A percentile compares a stretch with the other conserved stretches of the same genome.
Conservation (phyloP, 768 basidiomycete species). For the Sarcodon aspratus region DNA sequence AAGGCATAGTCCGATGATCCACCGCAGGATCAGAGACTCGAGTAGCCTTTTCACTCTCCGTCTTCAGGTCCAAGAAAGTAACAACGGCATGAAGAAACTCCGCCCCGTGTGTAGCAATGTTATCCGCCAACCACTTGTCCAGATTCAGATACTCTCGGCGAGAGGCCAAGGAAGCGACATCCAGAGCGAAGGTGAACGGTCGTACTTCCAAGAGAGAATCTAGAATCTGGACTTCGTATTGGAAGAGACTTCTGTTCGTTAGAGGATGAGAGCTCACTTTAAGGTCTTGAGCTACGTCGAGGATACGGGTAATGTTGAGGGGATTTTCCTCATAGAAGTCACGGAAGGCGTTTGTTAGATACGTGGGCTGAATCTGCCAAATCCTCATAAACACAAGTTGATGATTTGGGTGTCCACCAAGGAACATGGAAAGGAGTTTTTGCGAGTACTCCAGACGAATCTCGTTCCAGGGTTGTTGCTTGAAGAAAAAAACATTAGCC, state of each 20-base stretch:
- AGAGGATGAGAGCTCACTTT: constrained; percentile 41
- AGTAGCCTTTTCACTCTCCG: constrained; percentile 75
- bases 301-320: constrained; percentile 85
- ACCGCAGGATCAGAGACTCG: constrained; percentile 67
- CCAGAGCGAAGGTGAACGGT: constrained; percentile 83
- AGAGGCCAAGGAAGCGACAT: constrained; percentile 89
- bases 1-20: constrained; percentile 73
- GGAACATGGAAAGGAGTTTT: constrained; percentile 79
- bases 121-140: constrained; percentile 93
- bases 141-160: constrained; percentile 90
- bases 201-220: constrained; percentile 86
- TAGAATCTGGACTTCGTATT: constrained; percentile 47
- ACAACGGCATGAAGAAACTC: constrained; percentile 85
- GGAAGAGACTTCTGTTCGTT: constrained; percentile 1
- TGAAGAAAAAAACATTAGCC: constrained; percentile 6
- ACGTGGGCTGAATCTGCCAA: constrained; percentile 82
- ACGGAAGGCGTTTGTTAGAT: constrained; percentile 79
- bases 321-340: constrained; percentile 90
- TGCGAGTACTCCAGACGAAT: constrained; percentile 81
- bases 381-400: constrained; percentile 96
- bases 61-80: constrained; percentile 85
- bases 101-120: constrained; percentile 68
- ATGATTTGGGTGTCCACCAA: constrained; percentile 88
- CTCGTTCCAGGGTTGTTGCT: constrained; percentile 81
- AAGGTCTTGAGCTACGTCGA: constrained; percentile 92